These are phyloP conservation scores for Penicillium sp. DNA, from an alignment of 2,329 filamentous ascomycete species.

Conservation along the genomic window DNA sequence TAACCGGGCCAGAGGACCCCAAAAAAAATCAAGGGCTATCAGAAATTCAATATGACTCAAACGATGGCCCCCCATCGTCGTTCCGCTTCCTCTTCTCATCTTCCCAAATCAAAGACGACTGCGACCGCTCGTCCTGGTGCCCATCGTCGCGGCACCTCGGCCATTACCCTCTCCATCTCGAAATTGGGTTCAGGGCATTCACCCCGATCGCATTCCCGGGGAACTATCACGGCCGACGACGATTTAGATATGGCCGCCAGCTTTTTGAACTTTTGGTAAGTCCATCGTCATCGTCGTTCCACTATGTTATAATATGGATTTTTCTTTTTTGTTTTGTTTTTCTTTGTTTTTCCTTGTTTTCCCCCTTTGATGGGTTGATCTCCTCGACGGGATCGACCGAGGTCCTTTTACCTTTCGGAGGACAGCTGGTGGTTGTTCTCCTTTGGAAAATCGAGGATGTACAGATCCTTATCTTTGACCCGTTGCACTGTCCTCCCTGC, in stretches of 20 bases:
- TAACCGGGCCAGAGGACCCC: no score
- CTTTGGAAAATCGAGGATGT: no score
- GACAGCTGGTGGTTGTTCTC: no score
- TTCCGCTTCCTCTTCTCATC: conserved; percentile 28
- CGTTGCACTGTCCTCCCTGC: neutral
- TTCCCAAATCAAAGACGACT: conserved; percentile 25
- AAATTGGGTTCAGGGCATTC: conserved; percentile 27
- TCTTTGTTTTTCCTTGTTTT: neutral
- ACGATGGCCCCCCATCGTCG: conserved; percentile 27
- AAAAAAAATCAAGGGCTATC: neutral
- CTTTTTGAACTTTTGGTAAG: conserved; percentile 44
- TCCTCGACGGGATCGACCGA: no score
- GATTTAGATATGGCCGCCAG: conserved; percentile 39
- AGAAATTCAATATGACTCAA: conserved; percentile 29
- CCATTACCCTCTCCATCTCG: conserved; percentile 25
- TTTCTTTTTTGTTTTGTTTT: neutral
- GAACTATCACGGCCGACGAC: conserved; percentile 17
- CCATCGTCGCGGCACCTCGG: conserved; percentile 31
- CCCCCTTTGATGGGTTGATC: neutral
- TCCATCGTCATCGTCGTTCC: neutral
- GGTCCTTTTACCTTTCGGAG: no score
- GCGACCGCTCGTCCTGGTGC: conserved; percentile 24
- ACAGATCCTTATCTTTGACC: conserved; percentile 14
- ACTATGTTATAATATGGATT: no score
- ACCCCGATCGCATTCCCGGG: conserved; percentile 12